phyloP scores from a whole-genome alignment of 2,329 filamentous ascomycete genomes.

The Clonostachys rosea region DNA sequence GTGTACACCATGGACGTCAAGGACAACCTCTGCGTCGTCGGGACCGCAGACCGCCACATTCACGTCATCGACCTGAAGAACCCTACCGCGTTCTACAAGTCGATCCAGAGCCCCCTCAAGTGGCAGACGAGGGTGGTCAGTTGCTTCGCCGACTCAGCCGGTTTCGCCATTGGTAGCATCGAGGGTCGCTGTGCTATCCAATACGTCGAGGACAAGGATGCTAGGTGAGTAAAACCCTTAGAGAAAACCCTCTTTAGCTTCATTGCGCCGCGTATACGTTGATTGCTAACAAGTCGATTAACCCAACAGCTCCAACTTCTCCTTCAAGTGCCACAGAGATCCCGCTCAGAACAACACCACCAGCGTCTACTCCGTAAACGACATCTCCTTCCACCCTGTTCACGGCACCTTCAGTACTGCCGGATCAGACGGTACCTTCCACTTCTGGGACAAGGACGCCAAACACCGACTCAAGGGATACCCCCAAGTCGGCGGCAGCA shows the following conservation, averaged over 20 bases:
- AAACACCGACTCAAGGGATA: conserved; percentile 90
- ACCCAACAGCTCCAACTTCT: conserved; percentile 79
- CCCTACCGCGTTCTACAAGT: conserved; percentile 91
- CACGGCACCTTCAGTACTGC: conserved; percentile 99
- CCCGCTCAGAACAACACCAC: conserved; percentile 69
- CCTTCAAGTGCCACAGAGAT: conserved; percentile 97
- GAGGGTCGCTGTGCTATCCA: conserved; percentile 97
- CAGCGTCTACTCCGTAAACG: conserved; percentile 93
- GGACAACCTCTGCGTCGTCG: conserved; percentile 83
- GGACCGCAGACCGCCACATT: conserved; percentile 93
- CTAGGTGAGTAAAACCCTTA: conserved; percentile 43
- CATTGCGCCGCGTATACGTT: neutral
- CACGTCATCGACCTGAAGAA: conserved; percentile 90
- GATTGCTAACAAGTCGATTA: neutral
- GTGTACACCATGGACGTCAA: conserved; percentile 91
- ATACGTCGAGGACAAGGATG: conserved; percentile 95
- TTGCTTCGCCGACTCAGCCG: conserved; percentile 87
- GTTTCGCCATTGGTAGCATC: conserved; percentile 93
- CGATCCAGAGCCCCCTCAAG: conserved; percentile 90
- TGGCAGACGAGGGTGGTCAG: conserved; percentile 96
- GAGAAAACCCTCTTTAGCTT: neutral
- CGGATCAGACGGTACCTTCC: conserved; percentile 92
- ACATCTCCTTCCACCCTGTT: conserved; percentile 93
- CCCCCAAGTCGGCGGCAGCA: conserved; percentile 77
- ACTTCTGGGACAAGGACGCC: conserved; percentile 92